Conservation (phyloP, 2,329 filamentous ascomycete species). For the Aotearoamyces nothofagi region DNA sequence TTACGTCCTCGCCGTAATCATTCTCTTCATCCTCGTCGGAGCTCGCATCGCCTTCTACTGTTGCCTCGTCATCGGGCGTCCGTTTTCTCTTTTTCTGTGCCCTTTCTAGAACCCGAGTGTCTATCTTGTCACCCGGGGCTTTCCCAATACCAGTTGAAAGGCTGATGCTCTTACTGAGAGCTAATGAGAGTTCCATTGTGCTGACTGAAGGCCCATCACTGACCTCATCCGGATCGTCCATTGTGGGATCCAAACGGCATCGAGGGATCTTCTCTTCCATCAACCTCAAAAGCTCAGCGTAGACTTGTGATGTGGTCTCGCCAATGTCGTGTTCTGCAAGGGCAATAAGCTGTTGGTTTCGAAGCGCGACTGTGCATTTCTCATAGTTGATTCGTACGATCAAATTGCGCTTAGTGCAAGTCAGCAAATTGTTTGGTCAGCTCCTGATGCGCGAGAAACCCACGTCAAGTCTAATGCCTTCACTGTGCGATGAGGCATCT, state of each 20-base stretch:
- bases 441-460: conserved; percentile 16
- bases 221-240: conserved; percentile 25
- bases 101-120: conserved; percentile 31
- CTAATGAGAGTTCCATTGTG: conserved; percentile 39
- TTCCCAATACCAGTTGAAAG: conserved; percentile 43
- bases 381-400: conserved; percentile 72
- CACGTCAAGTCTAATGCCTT: conserved; percentile 33
- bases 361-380: conserved; percentile 68
- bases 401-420: conserved; percentile 41
- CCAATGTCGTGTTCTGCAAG: conserved; percentile 59
- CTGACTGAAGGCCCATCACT: conserved; percentile 26
- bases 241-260: conserved; percentile 44
- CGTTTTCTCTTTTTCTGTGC: conserved; percentile 21
- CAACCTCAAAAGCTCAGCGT: conserved; percentile 54
- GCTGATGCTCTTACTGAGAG: conserved; percentile 35
- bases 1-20: conserved; percentile 7
- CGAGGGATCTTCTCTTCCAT: conserved; percentile 53
- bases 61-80: conserved; percentile 13
- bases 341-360: conserved; percentile 63
- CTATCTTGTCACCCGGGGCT: conserved; percentile 29
- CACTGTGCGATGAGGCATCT: conserved; percentile 22
- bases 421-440: conserved; percentile 12
- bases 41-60: conserved; percentile 10
- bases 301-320: conserved; percentile 61
- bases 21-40: conserved; percentile 11